Conservation (phyloP, 345 rosid genomes). For the Rhodomyrtus tomentosa region DNA sequence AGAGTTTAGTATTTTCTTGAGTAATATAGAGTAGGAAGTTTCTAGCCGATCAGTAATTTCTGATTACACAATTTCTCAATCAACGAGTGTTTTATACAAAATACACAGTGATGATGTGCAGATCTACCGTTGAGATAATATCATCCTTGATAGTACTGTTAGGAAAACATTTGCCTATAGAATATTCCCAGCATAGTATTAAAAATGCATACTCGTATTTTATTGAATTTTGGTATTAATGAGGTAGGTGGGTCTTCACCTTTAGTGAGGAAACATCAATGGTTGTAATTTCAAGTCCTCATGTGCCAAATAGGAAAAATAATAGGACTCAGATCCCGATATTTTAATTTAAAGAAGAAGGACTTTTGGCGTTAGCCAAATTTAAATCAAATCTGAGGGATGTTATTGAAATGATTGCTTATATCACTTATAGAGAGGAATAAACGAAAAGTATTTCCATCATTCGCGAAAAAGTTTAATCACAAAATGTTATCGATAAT, state of each 20-base stretch:
- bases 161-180: too few species aligned
- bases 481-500: too few species aligned
- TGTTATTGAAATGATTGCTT: background rate
- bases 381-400: background rate
- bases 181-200: background rate
- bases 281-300: background rate
- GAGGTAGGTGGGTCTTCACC: background rate
- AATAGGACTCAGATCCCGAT: background rate
- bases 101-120: too few species aligned
- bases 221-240: background rate
- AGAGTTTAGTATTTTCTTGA: background rate
- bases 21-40: too few species aligned
- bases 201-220: background rate
- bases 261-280: background rate
- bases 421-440: too few species aligned
- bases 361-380: background rate
- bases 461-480: too few species aligned
- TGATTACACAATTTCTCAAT: too few species aligned
- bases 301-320: background rate
- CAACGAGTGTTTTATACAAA: too few species aligned
- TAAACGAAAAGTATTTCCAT: too few species aligned
- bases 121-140: too few species aligned
- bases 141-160: too few species aligned
- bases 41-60: too few species aligned
- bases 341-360: background rate